Evolutionary conservation across 441 rosid species (phyloP), one percentile per base, ranked within the genome.

Genomic region (Brassica balearica): DNA sequence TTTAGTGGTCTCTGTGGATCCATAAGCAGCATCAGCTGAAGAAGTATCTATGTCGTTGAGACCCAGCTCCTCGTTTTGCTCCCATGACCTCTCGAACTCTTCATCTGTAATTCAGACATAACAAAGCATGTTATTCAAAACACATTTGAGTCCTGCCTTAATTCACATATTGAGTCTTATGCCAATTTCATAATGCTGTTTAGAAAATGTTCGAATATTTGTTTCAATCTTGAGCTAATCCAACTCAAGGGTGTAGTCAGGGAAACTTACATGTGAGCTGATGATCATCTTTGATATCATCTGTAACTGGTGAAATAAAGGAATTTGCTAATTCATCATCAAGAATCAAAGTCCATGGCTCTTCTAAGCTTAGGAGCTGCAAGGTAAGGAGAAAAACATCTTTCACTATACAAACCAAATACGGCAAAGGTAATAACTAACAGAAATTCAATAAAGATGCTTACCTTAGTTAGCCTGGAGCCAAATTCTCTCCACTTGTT

Each of bases 271-370:
- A 86, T 38, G 76, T 83, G 71, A 94, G 82, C 80, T 96, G 98
- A 71, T 87, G 89, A 48, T 96, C 99, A 69, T 94, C 97, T 83
- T 87, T 88, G 12, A 96, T 89, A 80, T 90, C 92, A 79, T 94
- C 98, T 7, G 92, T 88, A 34, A 81, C 83, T 1, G 98, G 97
- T 23, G 97, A 88, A 78, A 94, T 69, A 77, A 96, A 96, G 64
- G 99, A 96, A 80, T 94, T 96, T 8, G 97, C 92, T 81, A 96
- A 84, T 75, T 90, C 97, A 82, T 96, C 99, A 23, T 94, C 95
- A 1, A 94, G 88, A 63, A 92, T 85, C 74, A 96, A 83, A 41
- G 90, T 91, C 99, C 98, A 94, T 3, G 93, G 85, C 63, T 90
- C 84, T 73, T 88, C 90, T 76, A 92, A 61, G 67, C 87, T 83